Percentiles rank a stretch among this genome's conserved stretches.
These are phyloP conservation scores for Pelargonium nanum DNA, from an alignment of 345 rosid species.

Conservation along the genomic window DNA sequence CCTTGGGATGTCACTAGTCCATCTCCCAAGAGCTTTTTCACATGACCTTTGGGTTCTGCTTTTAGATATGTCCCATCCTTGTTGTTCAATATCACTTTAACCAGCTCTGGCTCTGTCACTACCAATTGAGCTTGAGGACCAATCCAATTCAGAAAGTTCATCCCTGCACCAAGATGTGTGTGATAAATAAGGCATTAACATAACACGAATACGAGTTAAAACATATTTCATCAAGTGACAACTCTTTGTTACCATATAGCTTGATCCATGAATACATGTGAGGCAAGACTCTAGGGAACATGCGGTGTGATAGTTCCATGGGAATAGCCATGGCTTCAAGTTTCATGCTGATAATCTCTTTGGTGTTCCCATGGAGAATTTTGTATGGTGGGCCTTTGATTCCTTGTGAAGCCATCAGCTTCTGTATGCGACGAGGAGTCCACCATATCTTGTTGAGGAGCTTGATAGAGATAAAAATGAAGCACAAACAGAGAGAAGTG, in stretches of 20 bases:
- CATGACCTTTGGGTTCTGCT: no score
- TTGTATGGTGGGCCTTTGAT: constrained; percentile 11
- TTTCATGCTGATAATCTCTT: constrained; percentile 4
- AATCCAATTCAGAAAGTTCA: constrained; percentile 4
- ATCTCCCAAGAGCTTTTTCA: neutral
- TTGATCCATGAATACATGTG: constrained; percentile 8
- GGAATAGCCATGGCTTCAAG: neutral
- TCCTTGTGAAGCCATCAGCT: constrained; percentile 14
- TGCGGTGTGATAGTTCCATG: constrained; percentile 5
- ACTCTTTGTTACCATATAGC: constrained; percentile 4
- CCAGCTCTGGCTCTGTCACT: constrained; percentile 2
- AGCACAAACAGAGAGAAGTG: no score
- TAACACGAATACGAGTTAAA: neutral
- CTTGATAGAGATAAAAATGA: constrained; percentile 2
- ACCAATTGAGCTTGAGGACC: constrained; percentile 4
- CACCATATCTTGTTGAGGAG: constrained; percentile 16
- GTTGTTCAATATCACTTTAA: constrained; percentile 7
- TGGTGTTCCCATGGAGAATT: constrained; percentile 18
- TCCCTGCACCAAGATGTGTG: neutral
- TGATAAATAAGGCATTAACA: neutral
- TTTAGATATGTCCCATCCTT: neutral
- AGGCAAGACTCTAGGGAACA: constrained; percentile 12
- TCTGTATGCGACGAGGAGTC: constrained; percentile 12
- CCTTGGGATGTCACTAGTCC: no score
- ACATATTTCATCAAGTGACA: neutral